Base-by-base conservation (phyloP, 179 eudicot species). In the Nepenthes alata region DNA sequence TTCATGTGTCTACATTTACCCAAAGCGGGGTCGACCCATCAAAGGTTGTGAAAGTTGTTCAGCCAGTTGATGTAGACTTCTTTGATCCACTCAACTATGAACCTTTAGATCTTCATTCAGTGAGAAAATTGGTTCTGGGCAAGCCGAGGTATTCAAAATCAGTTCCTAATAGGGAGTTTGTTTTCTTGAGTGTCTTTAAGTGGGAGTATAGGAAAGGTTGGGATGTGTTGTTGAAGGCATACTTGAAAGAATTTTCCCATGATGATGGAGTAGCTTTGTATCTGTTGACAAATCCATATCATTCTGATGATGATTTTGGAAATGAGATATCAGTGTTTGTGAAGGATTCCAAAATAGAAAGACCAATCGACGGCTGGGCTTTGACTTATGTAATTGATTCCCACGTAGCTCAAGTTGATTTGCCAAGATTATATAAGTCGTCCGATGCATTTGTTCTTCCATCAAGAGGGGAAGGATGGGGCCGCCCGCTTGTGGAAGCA, bases 401-500 rank as follows among this genome's bases (percentile, higher is more conserved):
- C 2, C 90, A 87, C 53, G 68, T 87, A 66, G 77, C 86, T 68
- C 88, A 84, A 58, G 75, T 73, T 37, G 83, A 84, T 79, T 50
- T 87, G 36, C 90, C 95, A 11, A 75, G 77, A 61, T 45, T 87
- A 47, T 85, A 87, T 59, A 87, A 80, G 70, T 77, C 86, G 1
- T 84, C 78, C 2, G 57, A 82, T 53, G 85, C 79, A 36, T 84
- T 86, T 76, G 87, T 84, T 62, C 77, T 86, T 11, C 89, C 95
- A 11, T 80, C 95, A 2, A 76, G 95, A 80, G 95, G 95, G 2
- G 89, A 86, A 71, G 95, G 95, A 9, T 86, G 95, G 89, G 95
- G 86, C 35, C 78, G 90, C 55, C 90, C 95, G 35, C 7, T 81
- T 2, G 89, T 84, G 51, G 95, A 86, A 72, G 89, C 95, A 0